Conservation (phyloP, 2,329 filamentous ascomycete genomes). For the Venturiaceae sp. region DNA sequence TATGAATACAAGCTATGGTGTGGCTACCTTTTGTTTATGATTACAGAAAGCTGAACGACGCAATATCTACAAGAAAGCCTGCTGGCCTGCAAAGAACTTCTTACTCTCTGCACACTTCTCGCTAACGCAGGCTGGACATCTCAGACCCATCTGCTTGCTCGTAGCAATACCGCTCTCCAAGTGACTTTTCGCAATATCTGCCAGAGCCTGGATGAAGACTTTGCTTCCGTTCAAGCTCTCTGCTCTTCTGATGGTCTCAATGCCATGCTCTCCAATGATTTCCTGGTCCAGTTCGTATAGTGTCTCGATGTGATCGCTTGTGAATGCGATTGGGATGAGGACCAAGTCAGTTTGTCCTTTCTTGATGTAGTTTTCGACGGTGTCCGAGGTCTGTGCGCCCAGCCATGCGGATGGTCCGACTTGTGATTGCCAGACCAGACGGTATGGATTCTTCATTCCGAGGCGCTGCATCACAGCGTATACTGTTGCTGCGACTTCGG, state of each 20-base stretch:
- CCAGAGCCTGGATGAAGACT: slow-evolving; percentile 82
- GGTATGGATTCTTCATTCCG: slow-evolving; percentile 80
- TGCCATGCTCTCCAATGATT: slow-evolving; percentile 75
- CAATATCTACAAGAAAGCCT: slow-evolving; percentile 1
- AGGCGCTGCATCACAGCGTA: slow-evolving; percentile 93
- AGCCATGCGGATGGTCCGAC: slow-evolving; percentile 94
- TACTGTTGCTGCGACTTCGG: slow-evolving; percentile 91
- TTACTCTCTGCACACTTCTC: slow-evolving; percentile 74
- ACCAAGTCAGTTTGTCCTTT: slow-evolving; percentile 88
- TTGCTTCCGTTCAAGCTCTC: slow-evolving; percentile 88
- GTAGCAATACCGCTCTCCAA: slow-evolving; percentile 60
- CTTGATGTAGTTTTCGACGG: slow-evolving; percentile 79
- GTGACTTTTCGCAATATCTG: slow-evolving; percentile 76
- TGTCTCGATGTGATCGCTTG: slow-evolving; percentile 98
- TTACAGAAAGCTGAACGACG: not conserved
- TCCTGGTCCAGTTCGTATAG: slow-evolving; percentile 90
- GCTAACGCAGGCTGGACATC: slow-evolving; percentile 89
- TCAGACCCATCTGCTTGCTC: slow-evolving; percentile 76
- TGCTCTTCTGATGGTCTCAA: slow-evolving; percentile 62
- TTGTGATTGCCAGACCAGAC: slow-evolving; percentile 95
- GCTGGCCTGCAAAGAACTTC: slow-evolving; percentile 46
- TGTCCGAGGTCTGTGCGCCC: slow-evolving; percentile 82
- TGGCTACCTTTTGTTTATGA: not conserved
- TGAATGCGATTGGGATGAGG: slow-evolving; percentile 92
- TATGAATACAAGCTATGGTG: not conserved